These are phyloP conservation scores for Atkinsonella hypoxylon DNA, from an alignment of 2,329 filamentous ascomycete species.

Conservation along the genomic window DNA sequence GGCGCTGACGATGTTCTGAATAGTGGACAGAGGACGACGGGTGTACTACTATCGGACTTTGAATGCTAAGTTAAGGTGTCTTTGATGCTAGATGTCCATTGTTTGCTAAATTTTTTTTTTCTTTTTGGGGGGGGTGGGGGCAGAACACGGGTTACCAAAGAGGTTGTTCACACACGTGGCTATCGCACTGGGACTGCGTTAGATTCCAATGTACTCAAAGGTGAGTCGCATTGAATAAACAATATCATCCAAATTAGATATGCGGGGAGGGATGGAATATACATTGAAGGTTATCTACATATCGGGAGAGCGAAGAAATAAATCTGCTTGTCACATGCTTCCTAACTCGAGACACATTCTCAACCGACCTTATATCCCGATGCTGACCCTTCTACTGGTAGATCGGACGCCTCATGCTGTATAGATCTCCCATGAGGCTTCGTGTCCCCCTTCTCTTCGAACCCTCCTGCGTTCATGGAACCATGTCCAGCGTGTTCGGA, in stretches of 20 bases:
- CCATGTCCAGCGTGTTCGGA: neutral
- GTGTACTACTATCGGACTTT: conserved; percentile 33
- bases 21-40: conserved; percentile 28
- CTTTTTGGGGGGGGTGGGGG: no score
- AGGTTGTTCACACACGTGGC: conserved; percentile 31
- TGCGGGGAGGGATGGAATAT: neutral
- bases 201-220: conserved; percentile 26
- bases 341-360: no score
- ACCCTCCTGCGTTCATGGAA: neutral
- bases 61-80: conserved; percentile 35
- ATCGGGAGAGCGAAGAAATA: neutral
- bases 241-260: no score
- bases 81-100: no score
- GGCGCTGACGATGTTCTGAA: conserved; percentile 32
- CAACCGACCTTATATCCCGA: neutral
- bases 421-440: neutral
- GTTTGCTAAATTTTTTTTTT: no score
- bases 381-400: neutral
- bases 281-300: neutral
- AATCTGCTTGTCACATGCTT: neutral
- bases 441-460: neutral
- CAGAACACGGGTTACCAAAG: conserved; percentile 23
- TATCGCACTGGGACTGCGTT: conserved; percentile 34
- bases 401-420: neutral
- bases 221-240: conserved; percentile 11